Base-by-base conservation (phyloP, 2,329 filamentous ascomycete genomes). In the Epichloe hybrida region DNA sequence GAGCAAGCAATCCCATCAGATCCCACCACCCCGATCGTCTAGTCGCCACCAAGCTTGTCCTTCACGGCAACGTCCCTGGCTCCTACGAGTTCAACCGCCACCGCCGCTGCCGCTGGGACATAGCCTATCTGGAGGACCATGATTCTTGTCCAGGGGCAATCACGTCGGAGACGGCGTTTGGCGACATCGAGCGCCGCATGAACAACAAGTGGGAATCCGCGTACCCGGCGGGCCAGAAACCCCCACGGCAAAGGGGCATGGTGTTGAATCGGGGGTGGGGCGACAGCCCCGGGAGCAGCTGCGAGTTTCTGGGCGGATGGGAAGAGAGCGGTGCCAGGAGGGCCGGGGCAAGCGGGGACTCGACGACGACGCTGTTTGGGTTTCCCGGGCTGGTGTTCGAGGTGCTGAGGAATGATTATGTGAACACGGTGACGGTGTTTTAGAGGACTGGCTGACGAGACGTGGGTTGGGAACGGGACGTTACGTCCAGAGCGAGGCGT, bases 21-120 rank as follows among this genome's bases (percentile, higher is more conserved):
- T 67, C 63, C 1, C 67, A 68, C 37, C 68, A 66, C 2, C 66
- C 77, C 0, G 81, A 88, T 52, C 81, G 84, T 40, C 74, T 95
- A 11, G 88, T 93, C 0, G 90, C 86, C 5, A 93, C 87, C 0
- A 97, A 97, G 64, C 66, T 98, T n/a, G 80, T 97, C 17, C 75
- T 98, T 2, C 93, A 98, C 65, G 88, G 86, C 42, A 98, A 98
- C 60, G 82, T 97, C 2, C 93, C 93, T 1, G 93, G 93, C 0
- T 95, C 89, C 1, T 97, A 96, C 64, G 87, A 91, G 11, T 98
- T 98, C 70, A 97, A 98, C 67, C 81, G 93, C 4, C 89, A 97
- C 65, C 83, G 91, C 17, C 81, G 93, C 54, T 88, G 87, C 59
- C 81, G 90, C 40, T 98, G 93, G 93, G 81, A 83, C 48, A 82